Conservation (phyloP, 2,329 filamentous ascomycete genomes). For the Hawksworthiomyces lignivorus region DNA sequence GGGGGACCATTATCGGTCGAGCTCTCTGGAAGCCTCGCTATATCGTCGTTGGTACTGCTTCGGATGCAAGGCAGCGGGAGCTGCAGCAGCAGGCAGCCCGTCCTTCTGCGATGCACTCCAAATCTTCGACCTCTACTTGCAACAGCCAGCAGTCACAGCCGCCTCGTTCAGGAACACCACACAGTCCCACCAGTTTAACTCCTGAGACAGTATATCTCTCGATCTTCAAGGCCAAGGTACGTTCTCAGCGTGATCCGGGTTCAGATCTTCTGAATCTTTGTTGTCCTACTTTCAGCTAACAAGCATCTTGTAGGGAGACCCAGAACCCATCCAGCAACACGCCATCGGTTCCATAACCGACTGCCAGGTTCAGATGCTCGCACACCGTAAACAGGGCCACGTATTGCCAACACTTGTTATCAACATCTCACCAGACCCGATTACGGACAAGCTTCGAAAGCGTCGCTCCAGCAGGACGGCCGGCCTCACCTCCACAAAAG, state of each 20-base stretch:
- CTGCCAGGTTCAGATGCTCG: conserved; percentile 50
- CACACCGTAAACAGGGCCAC: conserved; percentile 55
- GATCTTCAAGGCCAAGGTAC: conserved; percentile 51
- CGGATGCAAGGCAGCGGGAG: conserved; percentile 24
- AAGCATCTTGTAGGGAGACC: conserved; percentile 44
- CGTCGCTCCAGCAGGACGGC: conserved; percentile 57
- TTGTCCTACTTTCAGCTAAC: neutral
- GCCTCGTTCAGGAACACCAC: conserved; percentile 24
- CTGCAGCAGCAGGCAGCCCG: conserved; percentile 4
- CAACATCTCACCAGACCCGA: conserved; percentile 42
- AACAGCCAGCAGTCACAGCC: conserved; percentile 1
- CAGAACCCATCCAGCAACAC: conserved; percentile 47
- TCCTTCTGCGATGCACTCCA: conserved; percentile 18
- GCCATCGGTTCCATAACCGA: conserved; percentile 44
- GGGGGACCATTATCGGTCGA: conserved; percentile 43
- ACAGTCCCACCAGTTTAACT: conserved; percentile 16
- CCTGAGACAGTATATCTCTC: conserved; percentile 40
- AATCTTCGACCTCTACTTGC: conserved; percentile 22
- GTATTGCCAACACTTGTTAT: conserved; percentile 53
- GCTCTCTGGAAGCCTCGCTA: conserved; percentile 53
- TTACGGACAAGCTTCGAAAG: conserved; percentile 53
- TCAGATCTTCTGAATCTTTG: too few species aligned
- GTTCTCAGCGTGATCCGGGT: too few species aligned
- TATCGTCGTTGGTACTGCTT: conserved; percentile 43
- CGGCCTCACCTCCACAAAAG: conserved; percentile 45